Evolutionary conservation across 108 stramenopile species (phyloP).

Genomic region (Nitzschia sp.): DNA sequence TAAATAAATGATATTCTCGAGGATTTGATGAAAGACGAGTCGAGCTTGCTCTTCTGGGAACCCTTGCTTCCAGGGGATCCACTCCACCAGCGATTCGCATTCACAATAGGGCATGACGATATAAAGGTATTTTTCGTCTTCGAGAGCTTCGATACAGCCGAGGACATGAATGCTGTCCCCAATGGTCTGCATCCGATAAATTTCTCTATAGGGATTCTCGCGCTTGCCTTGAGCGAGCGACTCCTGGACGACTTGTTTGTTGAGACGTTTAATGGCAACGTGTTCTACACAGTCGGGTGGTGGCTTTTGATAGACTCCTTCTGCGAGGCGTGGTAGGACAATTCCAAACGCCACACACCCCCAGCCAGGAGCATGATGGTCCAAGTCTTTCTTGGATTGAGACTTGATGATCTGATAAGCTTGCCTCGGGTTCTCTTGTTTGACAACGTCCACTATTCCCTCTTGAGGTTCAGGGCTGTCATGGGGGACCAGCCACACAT

Average conservation of each 20-base stretch:
- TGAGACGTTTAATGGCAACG: constrained; percentile 55
- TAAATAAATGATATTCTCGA: constrained; percentile 47
- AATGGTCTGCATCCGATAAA: constrained; percentile 43
- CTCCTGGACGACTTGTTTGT: constrained; percentile 29
- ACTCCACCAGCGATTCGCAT: constrained; percentile 48
- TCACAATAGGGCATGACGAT: constrained; percentile 65
- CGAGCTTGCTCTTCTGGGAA: constrained; percentile 40
- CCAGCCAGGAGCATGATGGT: constrained; percentile 48
- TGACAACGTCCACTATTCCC: constrained; percentile 14
- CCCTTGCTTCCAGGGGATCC: constrained; percentile 26
- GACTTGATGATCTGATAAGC: constrained; percentile 33
- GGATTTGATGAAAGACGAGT: constrained; percentile 52
- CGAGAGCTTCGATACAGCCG: constrained; percentile 40
- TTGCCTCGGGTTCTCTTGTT: constrained; percentile 18
- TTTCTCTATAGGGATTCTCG: constrained; percentile 53
- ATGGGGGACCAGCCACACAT: constrained; percentile 12
- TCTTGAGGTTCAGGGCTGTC: constrained; percentile 1
- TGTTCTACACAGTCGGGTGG: constrained; percentile 10
- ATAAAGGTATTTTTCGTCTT: constrained; percentile 70
- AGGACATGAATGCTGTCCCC: constrained; percentile 57
- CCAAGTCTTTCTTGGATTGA: constrained; percentile 9
- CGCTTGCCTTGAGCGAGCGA: constrained; percentile 22
- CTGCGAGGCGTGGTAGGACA: constrained; percentile 23
- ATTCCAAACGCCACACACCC: constrained; percentile 45
- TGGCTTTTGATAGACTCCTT: constrained; percentile 38